phyloP scores from a whole-genome alignment of 2,329 filamentous ascomycete genomes.

The Escovopsis sp. region DNA sequence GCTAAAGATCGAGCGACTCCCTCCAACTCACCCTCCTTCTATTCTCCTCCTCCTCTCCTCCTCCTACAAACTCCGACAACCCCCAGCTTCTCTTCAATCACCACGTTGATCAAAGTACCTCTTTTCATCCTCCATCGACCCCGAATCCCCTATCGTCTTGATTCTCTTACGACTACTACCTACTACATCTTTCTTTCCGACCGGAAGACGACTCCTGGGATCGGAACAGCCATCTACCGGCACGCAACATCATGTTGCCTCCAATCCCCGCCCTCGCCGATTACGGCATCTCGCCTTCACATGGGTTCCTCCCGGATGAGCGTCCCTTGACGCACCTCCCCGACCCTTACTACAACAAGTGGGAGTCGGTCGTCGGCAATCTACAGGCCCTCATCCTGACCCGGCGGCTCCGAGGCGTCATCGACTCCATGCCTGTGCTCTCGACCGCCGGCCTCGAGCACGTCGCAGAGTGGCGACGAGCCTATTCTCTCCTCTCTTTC shows the following conservation, averaged over 20 bases:
- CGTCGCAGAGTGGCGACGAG: constrained; percentile 83
- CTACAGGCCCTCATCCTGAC: constrained; percentile 77
- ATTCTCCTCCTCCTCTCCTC: too few relatives aligned
- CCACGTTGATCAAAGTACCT: too few relatives aligned
- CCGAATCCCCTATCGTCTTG: too few relatives aligned
- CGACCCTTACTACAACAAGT: constrained; percentile 85
- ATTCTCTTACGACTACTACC: too few relatives aligned
- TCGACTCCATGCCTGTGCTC: constrained; percentile 70
- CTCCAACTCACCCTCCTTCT: too few relatives aligned
- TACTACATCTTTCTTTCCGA: too few relatives aligned
- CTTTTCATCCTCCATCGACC: too few relatives aligned
- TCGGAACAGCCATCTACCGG: too few relatives aligned
- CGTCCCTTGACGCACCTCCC: constrained; percentile 67
- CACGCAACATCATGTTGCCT: constrained; percentile 32
- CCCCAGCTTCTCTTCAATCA: too few relatives aligned
- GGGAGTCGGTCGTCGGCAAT: constrained; percentile 78
- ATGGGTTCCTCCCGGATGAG: constrained; percentile 79
- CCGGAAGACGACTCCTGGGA: too few relatives aligned
- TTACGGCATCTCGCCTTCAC: constrained; percentile 63
- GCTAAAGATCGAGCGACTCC: too few relatives aligned
- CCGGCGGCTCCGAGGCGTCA: constrained; percentile 63
- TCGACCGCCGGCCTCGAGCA: constrained; percentile 69
- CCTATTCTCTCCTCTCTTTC: constrained; percentile 80
- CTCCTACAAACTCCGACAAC: too few relatives aligned
- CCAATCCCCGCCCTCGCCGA: constrained; percentile 51